Percentiles rank a stretch among this genome's conserved stretches.
Conservation (phyloP, 2,329 filamentous ascomycete species). For the Fonsecaea monophora region DNA sequence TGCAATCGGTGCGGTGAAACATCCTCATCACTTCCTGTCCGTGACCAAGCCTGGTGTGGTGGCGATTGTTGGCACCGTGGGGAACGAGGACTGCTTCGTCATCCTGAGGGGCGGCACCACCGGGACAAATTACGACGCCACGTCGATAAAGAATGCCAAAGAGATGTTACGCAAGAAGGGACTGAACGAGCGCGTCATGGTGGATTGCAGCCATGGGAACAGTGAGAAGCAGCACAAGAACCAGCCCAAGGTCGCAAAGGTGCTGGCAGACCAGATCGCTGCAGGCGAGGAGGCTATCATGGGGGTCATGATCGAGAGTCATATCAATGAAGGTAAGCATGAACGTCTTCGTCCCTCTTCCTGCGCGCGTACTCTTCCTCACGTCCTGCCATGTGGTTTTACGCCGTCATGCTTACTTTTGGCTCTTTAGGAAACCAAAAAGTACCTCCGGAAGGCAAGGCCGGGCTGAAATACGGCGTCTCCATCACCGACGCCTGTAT, state of each 20-base stretch:
- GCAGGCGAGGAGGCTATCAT: slow-evolving; percentile 87
- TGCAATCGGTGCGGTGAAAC: slow-evolving; percentile 76
- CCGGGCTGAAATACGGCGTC: slow-evolving; percentile 44
- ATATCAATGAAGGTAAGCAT: slow-evolving; percentile 92
- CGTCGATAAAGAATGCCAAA: slow-evolving; percentile 79
- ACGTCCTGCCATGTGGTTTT: not conserved
- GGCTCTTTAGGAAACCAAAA: slow-evolving; percentile 45
- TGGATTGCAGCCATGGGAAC: slow-evolving; percentile 98
- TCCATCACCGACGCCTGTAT: slow-evolving; percentile 68
- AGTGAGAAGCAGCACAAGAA: slow-evolving; percentile 97
- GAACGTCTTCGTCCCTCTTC: not conserved
- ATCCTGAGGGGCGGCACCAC: slow-evolving; percentile 90
- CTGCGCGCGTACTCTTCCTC: not conserved
- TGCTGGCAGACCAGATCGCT: slow-evolving; percentile 81
- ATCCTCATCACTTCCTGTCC: slow-evolving; percentile 91
- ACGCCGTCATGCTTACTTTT: not conserved
- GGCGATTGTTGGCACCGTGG: slow-evolving; percentile 89
- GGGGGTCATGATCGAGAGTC: slow-evolving; percentile 98
- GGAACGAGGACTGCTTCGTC: slow-evolving; percentile 97
- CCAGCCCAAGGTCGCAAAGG: slow-evolving; percentile 89
- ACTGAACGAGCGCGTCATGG: slow-evolving; percentile 89
- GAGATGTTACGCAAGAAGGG: slow-evolving; percentile 81
- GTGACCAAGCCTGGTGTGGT: slow-evolving; percentile 95
- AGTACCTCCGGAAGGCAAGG: slow-evolving; percentile 43
- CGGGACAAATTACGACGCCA: slow-evolving; percentile 91